Conservation (phyloP, 352 stramenopile genomes). For the Globisporangium paroecandrum region DNA sequence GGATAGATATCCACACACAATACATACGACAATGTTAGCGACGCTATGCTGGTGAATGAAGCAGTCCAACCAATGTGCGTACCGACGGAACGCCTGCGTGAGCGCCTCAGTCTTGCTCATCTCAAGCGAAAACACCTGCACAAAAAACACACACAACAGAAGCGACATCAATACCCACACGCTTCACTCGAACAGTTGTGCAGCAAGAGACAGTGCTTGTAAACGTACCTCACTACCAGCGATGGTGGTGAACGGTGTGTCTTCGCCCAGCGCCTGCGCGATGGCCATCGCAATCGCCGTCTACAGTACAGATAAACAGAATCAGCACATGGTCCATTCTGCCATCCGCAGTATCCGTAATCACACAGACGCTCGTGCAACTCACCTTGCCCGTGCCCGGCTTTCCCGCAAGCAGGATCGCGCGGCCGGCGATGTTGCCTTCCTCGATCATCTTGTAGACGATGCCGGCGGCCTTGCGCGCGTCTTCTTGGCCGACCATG, state of each 20-base stretch:
- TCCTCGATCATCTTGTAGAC: constrained; percentile 99
- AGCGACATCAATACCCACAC: background rate
- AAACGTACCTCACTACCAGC: constrained; percentile 88
- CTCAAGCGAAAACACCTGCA: constrained; percentile 96
- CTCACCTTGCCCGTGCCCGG: constrained; percentile 92
- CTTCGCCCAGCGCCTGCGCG: constrained; percentile 95
- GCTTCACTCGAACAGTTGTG: background rate
- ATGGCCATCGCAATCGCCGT: constrained; percentile 99
- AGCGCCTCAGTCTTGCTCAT: constrained; percentile 99
- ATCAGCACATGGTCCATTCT: background rate
- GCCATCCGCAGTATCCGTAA: background rate
- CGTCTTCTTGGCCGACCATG: constrained; percentile 96
- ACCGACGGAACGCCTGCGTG: constrained; percentile 95
- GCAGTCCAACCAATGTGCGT: background rate
- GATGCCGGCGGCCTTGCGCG: constrained; percentile 92
- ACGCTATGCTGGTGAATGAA: background rate
- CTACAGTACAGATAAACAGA: constrained; percentile 22
- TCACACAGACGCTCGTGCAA: background rate
- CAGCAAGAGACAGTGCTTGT: too few relatives aligned
- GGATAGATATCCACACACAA: background rate
- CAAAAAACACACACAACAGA: background rate
- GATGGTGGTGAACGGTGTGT: constrained; percentile 99
- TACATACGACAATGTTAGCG: background rate
- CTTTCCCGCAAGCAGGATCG: constrained; percentile 95
- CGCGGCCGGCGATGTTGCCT: constrained; percentile 96